phyloP scores from a whole-genome alignment of 2,329 filamentous ascomycete genomes.

The Arthrobotrys musiformis region DNA sequence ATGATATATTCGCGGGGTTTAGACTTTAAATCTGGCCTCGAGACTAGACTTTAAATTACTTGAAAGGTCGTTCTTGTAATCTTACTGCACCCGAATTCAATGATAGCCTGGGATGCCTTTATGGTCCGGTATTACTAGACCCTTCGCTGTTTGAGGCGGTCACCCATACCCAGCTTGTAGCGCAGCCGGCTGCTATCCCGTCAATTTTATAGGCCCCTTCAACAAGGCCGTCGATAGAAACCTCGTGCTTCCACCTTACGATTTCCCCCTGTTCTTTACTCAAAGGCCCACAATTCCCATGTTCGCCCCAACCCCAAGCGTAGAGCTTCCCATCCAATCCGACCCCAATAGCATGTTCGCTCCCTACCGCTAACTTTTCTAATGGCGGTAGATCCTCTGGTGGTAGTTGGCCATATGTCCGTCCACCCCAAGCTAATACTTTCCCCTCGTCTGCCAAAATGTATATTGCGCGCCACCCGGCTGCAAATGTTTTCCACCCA shows the following conservation, averaged over 20 bases:
- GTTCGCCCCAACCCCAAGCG: constrained; percentile 96
- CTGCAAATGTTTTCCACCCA: constrained; percentile 65
- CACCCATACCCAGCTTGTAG: constrained; percentile 83
- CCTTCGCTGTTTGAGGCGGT: neutral
- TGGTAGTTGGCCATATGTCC: constrained; percentile 84
- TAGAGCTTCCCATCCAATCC: constrained; percentile 69
- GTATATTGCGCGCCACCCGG: constrained; percentile 85
- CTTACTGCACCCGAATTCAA: too few relatives aligned
- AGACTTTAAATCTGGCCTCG: neutral
- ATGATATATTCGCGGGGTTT: neutral
- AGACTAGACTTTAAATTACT: too few relatives aligned
- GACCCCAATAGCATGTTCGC: constrained; percentile 85
- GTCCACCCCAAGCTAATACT: constrained; percentile 80
- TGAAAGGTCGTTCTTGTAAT: neutral
- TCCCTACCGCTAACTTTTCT: constrained; percentile 78
- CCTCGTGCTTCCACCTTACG: constrained; percentile 74
- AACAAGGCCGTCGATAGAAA: constrained; percentile 71
- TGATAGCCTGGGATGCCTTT: too few relatives aligned
- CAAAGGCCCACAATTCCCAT: constrained; percentile 88
- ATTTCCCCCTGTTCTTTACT: constrained; percentile 69
- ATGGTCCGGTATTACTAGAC: too few relatives aligned
- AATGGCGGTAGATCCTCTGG: constrained; percentile 72
- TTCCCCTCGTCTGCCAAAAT: constrained; percentile 72
- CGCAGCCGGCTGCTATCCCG: constrained; percentile 83
- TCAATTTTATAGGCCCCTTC: constrained; percentile 67